Percentiles rank a stretch among this genome's conserved stretches.
Evolutionary conservation across 2,329 filamentous ascomycete species (phyloP).

Genomic region (Blastomyces emzantsi): DNA sequence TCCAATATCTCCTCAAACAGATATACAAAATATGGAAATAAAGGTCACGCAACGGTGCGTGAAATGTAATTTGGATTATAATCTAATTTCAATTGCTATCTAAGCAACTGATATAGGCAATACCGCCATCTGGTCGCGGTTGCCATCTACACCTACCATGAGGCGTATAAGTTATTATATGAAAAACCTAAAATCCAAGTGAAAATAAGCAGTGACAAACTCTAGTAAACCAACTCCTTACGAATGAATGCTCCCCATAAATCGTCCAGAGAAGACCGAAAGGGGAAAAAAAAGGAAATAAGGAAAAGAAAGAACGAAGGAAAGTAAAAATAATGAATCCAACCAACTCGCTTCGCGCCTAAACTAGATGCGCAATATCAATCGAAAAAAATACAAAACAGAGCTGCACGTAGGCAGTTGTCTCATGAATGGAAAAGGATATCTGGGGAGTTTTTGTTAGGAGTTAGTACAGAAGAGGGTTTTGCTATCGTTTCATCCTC

Average conservation of each 20-base stretch:
- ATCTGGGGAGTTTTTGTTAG: background rate
- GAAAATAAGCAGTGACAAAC: background rate
- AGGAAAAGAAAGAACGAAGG: background rate
- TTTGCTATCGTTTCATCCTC: background rate
- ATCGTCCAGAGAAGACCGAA: background rate
- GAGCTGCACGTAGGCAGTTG: background rate
- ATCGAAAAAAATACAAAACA: too few species aligned
- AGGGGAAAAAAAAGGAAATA: background rate
- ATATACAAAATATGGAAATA: background rate
- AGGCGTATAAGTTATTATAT: background rate
- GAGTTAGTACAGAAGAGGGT: background rate
- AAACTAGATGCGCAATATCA: background rate
- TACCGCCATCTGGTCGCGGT: background rate
- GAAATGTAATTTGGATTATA: background rate
- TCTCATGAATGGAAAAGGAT: background rate
- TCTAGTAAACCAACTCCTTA: background rate
- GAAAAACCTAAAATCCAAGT: background rate
- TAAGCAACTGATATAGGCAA: background rate
- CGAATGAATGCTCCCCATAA: background rate
- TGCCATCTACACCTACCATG: background rate
- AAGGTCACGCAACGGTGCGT: background rate
- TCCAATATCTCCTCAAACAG: background rate
- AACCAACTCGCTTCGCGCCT: background rate
- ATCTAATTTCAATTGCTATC: slow-evolving; percentile 3
- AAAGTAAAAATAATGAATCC: background rate